These are phyloP conservation scores for Tilletiaria anomala DNA, from an alignment of 1,284 basidiomycete genomes.

Conservation along the genomic window DNA sequence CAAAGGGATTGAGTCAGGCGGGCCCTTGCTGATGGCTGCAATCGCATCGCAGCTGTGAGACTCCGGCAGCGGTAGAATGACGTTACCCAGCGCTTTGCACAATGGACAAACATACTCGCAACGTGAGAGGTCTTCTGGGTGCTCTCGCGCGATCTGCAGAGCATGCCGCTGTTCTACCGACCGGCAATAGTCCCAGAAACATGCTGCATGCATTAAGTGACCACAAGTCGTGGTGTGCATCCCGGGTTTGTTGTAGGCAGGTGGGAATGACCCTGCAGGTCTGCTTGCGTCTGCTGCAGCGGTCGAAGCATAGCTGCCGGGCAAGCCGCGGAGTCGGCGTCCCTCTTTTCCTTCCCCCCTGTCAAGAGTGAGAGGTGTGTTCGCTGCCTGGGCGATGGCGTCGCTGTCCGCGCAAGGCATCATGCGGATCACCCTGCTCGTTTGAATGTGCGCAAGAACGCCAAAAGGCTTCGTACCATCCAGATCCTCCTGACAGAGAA, in stretches of 20 bases:
- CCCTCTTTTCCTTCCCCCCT: conserved; percentile 1
- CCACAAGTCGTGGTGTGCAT: conserved; percentile 74
- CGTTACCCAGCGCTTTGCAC: conserved; percentile 94
- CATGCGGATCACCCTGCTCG: conserved; percentile 61
- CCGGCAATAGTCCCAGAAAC: conserved; percentile 47
- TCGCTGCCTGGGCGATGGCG: conserved; percentile 62
- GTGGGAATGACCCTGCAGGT: conserved; percentile 43
- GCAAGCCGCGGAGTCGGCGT: conserved; percentile 2
- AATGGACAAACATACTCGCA: conserved; percentile 93
- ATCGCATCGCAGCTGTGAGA: neutral
- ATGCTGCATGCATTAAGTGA: conserved; percentile 92
- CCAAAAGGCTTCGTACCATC: conserved; percentile 64
- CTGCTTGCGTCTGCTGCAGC: neutral
- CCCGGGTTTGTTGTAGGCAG: conserved; percentile 43
- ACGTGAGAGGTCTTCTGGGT: conserved; percentile 79
- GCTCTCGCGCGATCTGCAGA: conserved; percentile 76
- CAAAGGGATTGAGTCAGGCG: conserved; percentile 16
- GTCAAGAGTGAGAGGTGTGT: conserved; percentile 42
- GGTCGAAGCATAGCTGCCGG: neutral
- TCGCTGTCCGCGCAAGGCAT: conserved; percentile 53
- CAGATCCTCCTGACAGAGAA: conserved; percentile 92
- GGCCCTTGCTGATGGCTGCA: neutral
- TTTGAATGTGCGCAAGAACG: conserved; percentile 73
- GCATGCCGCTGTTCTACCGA: conserved; percentile 51
- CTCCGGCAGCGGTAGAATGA: conserved; percentile 64